These are phyloP conservation scores for Coemansia sp. DNA, from an alignment of 192 early-diverging fungal genomes.

Conservation along the genomic window DNA sequence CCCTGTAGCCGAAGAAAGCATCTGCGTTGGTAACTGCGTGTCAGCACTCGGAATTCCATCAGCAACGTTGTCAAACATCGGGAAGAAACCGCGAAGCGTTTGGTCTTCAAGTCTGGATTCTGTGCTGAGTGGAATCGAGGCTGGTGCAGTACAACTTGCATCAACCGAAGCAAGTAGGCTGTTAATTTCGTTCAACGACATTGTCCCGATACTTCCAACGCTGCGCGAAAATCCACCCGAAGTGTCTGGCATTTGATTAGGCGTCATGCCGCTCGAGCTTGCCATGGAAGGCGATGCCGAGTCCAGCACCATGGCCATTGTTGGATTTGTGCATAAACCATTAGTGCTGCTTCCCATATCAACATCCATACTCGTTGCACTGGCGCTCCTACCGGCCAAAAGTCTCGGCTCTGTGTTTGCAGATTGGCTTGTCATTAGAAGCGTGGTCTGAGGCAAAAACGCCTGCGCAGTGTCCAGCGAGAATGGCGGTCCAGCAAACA, in stretches of 20 bases:
- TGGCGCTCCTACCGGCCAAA: neutral
- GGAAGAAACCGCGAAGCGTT: neutral
- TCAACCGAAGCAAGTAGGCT: conserved; percentile 21
- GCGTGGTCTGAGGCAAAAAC: neutral
- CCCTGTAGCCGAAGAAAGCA: conserved; percentile 7
- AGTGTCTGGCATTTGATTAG: conserved; percentile 28
- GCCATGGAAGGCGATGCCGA: conserved; percentile 34
- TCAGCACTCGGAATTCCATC: neutral
- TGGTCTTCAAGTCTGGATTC: neutral
- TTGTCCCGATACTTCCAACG: neutral
- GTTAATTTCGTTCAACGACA: conserved; percentile 19
- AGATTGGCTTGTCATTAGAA: neutral
- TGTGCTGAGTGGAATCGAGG: neutral
- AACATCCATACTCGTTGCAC: conserved; percentile 8
- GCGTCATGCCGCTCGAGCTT: conserved; percentile 24
- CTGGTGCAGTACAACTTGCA: neutral
- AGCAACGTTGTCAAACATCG: neutral
- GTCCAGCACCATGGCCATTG: conserved; percentile 13
- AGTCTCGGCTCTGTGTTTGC: neutral
- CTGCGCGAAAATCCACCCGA: conserved; percentile 11
- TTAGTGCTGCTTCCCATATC: conserved; percentile 11
- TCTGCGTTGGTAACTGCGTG: conserved; percentile 5
- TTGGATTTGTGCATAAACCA: neutral
- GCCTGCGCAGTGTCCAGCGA: conserved; percentile 9
- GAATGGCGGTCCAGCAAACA: neutral